phyloP scores from a whole-genome alignment of 106 monocot species.

The Dioscorea alata region DNA sequence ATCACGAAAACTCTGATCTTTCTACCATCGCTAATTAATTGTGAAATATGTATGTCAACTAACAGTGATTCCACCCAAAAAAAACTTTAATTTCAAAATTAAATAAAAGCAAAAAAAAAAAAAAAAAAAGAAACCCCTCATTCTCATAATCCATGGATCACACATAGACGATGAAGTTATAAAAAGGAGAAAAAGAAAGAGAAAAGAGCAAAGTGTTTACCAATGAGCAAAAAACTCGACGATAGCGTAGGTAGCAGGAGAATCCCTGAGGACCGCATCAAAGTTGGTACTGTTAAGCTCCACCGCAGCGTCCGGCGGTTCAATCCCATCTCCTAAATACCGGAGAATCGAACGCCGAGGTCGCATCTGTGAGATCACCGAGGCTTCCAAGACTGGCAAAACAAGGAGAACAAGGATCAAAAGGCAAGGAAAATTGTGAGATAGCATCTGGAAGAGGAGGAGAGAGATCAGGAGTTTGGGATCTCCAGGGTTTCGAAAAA shows the following conservation, averaged over 20 bases:
- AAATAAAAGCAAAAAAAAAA: neutral
- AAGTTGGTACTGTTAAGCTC: constrained; percentile 71
- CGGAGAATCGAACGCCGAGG: constrained; percentile 21
- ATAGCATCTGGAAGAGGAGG: neutral
- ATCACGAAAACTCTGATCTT: too few species aligned
- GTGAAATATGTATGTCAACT: too few species aligned
- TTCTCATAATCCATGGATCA: neutral
- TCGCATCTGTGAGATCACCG: constrained; percentile 5
- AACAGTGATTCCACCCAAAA: neutral
- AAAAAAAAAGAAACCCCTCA: neutral
- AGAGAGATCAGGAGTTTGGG: too few species aligned
- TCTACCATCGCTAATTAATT: too few species aligned
- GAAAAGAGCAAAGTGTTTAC: constrained; percentile 17
- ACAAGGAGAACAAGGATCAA: constrained; percentile 5
- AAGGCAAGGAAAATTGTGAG: constrained; percentile 2
- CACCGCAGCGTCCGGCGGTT: constrained; percentile 42
- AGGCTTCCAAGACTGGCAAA: neutral
- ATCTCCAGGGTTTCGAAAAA: too few species aligned
- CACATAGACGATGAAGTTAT: neutral
- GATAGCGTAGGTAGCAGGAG: constrained; percentile 58
- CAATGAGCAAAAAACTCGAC: constrained; percentile 98
- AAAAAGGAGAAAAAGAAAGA: neutral
- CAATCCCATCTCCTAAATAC: constrained; percentile 18
- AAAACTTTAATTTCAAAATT: neutral
- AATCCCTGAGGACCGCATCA: constrained; percentile 36